These are phyloP conservation scores for Pichia sorboxylosa DNA, from an alignment of 1,139 yeast species.

Conservation along the genomic window DNA sequence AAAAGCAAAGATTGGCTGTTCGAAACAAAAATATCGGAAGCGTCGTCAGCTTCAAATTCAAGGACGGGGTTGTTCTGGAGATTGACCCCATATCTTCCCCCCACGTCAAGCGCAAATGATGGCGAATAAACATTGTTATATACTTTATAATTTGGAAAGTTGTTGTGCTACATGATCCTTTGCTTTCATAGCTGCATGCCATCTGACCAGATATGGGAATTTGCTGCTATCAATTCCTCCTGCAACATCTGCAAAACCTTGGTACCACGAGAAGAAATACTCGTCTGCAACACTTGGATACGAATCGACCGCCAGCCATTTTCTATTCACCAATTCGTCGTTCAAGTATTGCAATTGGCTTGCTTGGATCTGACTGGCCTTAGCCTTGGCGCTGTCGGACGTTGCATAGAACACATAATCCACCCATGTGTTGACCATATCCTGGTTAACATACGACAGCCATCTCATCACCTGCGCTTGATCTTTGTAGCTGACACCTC, in stretches of 20 bases:
- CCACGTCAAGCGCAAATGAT: conserved; percentile 5
- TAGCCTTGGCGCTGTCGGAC: conserved; percentile 4
- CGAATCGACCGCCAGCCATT: conserved; percentile 3
- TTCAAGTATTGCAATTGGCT: conserved; percentile 1
- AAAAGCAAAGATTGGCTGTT: conserved; percentile 11
- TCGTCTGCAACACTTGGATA: conserved; percentile 5
- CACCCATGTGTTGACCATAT: conserved; percentile 10
- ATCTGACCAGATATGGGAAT: conserved; percentile 10
- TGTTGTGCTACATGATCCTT: conserved; percentile 9
- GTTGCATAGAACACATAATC: not conserved
- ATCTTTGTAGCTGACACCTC: conserved; percentile 16
- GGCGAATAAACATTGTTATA: no score
- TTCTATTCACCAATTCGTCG: conserved; percentile 2
- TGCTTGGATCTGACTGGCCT: not conserved
- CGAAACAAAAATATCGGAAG: conserved; percentile 17
- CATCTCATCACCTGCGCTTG: conserved; percentile 22
- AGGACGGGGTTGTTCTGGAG: conserved; percentile 16
- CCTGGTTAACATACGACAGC: conserved; percentile 21
- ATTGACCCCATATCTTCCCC: conserved; percentile 21
- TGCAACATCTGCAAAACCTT: not conserved
- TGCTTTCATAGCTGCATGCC: conserved; percentile 11
- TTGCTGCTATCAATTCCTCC: not conserved
- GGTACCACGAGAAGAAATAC: not conserved
- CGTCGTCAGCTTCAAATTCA: conserved; percentile 15
- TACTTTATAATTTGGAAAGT: not conserved